These are phyloP conservation scores for Akebia trifoliata DNA, from an alignment of 164 flowering plant genomes.

Conservation along the genomic window DNA sequence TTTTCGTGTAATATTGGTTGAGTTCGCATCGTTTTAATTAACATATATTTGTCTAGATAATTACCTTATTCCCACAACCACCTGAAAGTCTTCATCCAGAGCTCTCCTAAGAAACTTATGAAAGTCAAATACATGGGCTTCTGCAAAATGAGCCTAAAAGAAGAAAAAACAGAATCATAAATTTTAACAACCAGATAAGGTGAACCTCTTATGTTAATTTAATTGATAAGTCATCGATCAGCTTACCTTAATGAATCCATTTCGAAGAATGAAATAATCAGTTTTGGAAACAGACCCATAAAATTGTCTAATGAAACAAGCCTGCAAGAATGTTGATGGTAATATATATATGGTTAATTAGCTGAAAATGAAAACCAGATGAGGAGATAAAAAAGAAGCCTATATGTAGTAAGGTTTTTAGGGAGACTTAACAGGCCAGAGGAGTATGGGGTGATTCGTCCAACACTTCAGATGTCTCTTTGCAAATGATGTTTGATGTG, in stretches of 20 bases:
- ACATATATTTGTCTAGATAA: too few species aligned
- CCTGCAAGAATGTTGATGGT: constrained; percentile 26
- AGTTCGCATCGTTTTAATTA: too few species aligned
- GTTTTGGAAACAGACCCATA: constrained; percentile 42
- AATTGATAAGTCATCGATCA: background rate
- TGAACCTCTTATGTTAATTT: background rate
- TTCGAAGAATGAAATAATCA: constrained; percentile 66
- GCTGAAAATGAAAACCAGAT: too few species aligned
- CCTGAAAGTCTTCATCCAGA: constrained; percentile 52
- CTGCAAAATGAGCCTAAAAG: constrained; percentile 45
- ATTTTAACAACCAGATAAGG: background rate
- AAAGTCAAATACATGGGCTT: constrained; percentile 41
- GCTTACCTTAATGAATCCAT: constrained; percentile 71
- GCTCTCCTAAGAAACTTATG: constrained; percentile 56
- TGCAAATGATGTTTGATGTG: constrained; percentile 60
- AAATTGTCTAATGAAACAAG: constrained; percentile 49
- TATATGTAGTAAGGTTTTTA: background rate
- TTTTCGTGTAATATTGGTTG: too few species aligned
- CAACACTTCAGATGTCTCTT: constrained; percentile 50
- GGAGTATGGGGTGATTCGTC: constrained; percentile 41
- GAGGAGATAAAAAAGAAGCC: too few species aligned
- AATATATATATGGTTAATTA: too few species aligned
- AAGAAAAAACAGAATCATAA: background rate
- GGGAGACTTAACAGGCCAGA: constrained; percentile 45
- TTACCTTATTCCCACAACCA: constrained; percentile 65